phyloP scores from a whole-genome alignment of 371 early-diverging fungal genomes.

The Rhizopus sp. region DNA sequence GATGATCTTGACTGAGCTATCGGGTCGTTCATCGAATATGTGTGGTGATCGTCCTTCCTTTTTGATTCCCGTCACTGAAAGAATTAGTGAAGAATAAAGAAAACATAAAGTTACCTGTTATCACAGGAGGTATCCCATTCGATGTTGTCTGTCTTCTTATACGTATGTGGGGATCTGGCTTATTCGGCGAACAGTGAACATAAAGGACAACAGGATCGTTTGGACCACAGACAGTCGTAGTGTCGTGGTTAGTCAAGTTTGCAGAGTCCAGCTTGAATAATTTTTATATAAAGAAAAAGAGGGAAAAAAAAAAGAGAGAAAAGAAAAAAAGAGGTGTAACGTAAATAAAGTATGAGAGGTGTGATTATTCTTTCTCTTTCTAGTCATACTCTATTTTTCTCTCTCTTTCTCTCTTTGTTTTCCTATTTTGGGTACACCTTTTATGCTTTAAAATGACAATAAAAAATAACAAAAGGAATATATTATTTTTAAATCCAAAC shows the following conservation, averaged over 20 bases:
- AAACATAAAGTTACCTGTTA: conserved; percentile 31
- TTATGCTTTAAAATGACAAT: background rate
- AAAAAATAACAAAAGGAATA: conserved; percentile 1
- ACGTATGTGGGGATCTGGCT: conserved; percentile 36
- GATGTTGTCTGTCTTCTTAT: conserved; percentile 40
- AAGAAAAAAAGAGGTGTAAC: conserved; percentile 3
- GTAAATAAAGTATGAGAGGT: background rate
- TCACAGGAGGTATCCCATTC: conserved; percentile 36
- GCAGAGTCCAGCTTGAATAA: conserved; percentile 19
- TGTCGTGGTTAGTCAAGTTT: conserved; percentile 14
- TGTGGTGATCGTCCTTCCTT: conserved; percentile 14
- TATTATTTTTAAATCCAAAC: background rate
- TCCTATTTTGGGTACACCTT: background rate
- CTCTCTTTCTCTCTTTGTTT: no score
- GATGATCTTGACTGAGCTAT: conserved; percentile 15
- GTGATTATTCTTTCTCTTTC: no score
- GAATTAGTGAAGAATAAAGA: background rate
- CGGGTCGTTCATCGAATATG: conserved; percentile 20
- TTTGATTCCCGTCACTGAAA: conserved; percentile 23
- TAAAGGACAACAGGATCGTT: conserved; percentile 39
- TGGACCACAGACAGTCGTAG: conserved; percentile 24
- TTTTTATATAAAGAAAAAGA: conserved; percentile 1
- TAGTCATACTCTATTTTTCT: no score
- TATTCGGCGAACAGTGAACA: conserved; percentile 34
- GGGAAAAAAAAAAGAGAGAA: background rate